Base-by-base conservation (phyloP, 2,329 filamentous ascomycete genomes). In the Alternaria novae-zelandiae region DNA sequence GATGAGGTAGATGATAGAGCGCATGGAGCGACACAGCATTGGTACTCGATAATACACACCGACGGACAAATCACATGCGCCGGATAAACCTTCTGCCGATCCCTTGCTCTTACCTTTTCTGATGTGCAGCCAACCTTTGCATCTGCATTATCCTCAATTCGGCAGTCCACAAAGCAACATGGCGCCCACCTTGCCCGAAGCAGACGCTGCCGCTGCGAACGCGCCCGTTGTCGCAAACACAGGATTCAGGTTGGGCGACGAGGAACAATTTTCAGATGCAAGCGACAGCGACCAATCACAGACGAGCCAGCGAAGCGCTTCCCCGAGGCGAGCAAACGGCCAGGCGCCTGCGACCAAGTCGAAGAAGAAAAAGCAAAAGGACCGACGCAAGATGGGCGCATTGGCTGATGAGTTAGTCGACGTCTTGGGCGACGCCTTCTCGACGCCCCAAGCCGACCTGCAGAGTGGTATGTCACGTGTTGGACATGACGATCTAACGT, bases 241-340 rank as follows among this genome's bases (percentile, higher is more conserved):
- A 25, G 59, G 59, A 44, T 72, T 73, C 47, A 67, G 70, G 41
- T 43, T 70, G 51, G 58, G 41, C 25, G 61, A 64, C 3, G 61
- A 62, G 8, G 20, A 55, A 17, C 53, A 59, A 21, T 57, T 65
- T 46, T 66, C 68, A 32, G 70, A 71, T 47, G 66, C 59, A 36
- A 73, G 70, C 59, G 70, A 72, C 47, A 63, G 57, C 36, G 70
- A 72, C 70, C 71, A 72, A 72, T 72, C 71, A 69, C 66, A 66
- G 20, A 59, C 59, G 15, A 73, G 68, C 57, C 61, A 66, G 61
- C 68, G 63, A 54, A 69, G 64, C 59, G 56, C 66, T 23, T 72
- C 71, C 54, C 67, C 68, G 56, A 47, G 44, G 21, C 49, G 28
- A 58, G 50, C 54, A 65, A 65, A 64, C 41, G 17, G 54, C 54